Evolutionary conservation across 495 filamentous ascomycete species (phyloP).

Genomic region (Cercophora scortea): DNA sequence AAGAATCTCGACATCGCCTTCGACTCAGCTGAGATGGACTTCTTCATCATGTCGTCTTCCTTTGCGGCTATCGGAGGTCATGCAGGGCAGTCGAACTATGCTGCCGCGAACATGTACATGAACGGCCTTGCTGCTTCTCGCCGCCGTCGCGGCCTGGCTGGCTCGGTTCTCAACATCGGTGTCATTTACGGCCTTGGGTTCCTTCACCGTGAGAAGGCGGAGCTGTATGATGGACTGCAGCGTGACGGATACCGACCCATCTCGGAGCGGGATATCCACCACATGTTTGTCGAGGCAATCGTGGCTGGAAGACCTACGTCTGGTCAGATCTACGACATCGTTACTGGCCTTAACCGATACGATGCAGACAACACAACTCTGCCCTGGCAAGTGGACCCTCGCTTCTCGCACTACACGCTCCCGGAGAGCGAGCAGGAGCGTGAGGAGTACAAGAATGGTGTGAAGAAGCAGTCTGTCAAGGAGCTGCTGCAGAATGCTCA

Average conservation of each 20-base stretch:
- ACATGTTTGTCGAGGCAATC: constrained; percentile 53
- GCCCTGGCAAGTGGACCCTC: constrained; percentile 33
- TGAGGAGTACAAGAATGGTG: constrained; percentile 5
- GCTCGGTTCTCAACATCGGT: constrained; percentile 48
- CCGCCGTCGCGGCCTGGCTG: constrained; percentile 23
- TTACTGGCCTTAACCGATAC: constrained; percentile 32
- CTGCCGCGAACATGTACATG: constrained; percentile 50
- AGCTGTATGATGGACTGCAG: constrained; percentile 32
- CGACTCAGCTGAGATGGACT: constrained; percentile 25
- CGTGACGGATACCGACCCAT: constrained; percentile 43
- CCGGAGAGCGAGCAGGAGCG: background rate
- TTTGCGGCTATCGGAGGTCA: constrained; percentile 40
- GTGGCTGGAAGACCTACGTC: constrained; percentile 24
- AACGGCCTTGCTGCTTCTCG: constrained; percentile 34
- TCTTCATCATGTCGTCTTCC: constrained; percentile 44
- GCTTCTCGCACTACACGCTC: constrained; percentile 29
- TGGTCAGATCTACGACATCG: constrained; percentile 21
- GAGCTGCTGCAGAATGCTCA: constrained; percentile 14
- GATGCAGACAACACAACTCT: constrained; percentile 13
- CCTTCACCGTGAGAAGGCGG: constrained; percentile 38
- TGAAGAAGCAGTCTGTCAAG: constrained; percentile 9
- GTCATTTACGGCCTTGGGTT: constrained; percentile 51
- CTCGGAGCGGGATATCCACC: constrained; percentile 52
- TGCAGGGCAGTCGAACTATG: constrained; percentile 46
- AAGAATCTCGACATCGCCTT: constrained; percentile 32